Conservation (phyloP, 345 rosid species). For the Limnanthes douglasii region DNA sequence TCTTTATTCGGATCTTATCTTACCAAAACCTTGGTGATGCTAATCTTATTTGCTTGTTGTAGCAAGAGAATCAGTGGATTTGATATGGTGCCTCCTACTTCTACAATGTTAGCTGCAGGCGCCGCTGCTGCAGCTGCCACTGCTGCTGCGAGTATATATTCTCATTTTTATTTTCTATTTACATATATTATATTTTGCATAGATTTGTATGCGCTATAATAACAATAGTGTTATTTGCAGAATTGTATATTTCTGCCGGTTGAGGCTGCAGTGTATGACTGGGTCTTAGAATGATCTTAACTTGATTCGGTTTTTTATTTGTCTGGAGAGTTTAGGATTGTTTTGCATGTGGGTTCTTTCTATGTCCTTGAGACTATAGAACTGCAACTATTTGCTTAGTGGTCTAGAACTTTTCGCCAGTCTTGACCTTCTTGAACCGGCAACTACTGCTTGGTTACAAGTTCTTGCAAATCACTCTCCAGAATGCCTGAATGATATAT, state of each 20-base stretch:
- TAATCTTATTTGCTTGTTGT: constrained; percentile 17
- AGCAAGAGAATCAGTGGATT: constrained; percentile 64
- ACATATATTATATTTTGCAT: constrained; percentile 19
- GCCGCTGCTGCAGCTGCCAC: constrained; percentile 18
- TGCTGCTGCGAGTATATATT: constrained; percentile 30
- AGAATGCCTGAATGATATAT: constrained; percentile 7
- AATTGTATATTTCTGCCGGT: too few species aligned
- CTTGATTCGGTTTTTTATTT: neutral
- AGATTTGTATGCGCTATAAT: too few species aligned
- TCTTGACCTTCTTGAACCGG: constrained; percentile 12
- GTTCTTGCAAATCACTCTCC: constrained; percentile 12
- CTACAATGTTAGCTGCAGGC: constrained; percentile 37
- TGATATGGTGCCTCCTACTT: constrained; percentile 69
- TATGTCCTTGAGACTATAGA: too few species aligned
- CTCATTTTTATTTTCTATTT: constrained; percentile 5
- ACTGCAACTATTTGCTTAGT: too few species aligned
- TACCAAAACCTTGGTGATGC: neutral
- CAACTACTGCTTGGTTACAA: constrained; percentile 15
- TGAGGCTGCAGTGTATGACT: neutral
- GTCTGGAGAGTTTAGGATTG: neutral
- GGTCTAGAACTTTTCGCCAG: too few species aligned
- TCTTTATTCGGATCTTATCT: neutral
- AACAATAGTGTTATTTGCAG: too few species aligned
- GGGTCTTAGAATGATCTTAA: neutral
- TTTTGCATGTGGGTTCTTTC: too few species aligned